Evolutionary conservation across 2,329 filamentous ascomycete species (phyloP), one percentile per base, ranked within the genome.

Genomic region (Pleoardoris graminearum): DNA sequence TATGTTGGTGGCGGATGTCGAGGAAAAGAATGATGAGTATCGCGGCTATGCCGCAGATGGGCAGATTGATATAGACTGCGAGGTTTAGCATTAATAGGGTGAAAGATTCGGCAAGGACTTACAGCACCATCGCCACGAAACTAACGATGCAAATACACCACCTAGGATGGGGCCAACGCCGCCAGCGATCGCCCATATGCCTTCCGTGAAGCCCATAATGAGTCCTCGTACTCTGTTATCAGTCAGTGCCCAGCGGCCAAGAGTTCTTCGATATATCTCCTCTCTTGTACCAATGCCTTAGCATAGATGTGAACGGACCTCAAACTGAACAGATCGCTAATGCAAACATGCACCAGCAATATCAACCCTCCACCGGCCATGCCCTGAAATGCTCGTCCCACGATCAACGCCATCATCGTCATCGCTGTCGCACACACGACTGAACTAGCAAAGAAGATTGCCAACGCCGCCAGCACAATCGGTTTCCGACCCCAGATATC

Each of bases 281-380:
- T 37, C 16, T n/a, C 7, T 7, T n/a, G 7, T n/a, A 16, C 17
- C 14, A 16, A n/a, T n/a, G 16, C n/a, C 16, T 37, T 19, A n/a
- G n/a, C n/a, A n/a, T n/a, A n/a, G n/a, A n/a, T n/a, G n/a, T n/a
- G 7, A 27, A 37, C 57, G 36, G 38, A 63, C 56, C 80, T 74
- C 71, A 86, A 76, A 41, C 80, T 83, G 70, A 87, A 87, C 48
- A 87, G 63, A 70, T 88, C 85, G 16, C 79, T 79, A 48, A 88
- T 85, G 53, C 77, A 80, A 52, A 88, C 86, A 66, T 85, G 85
- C 48, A 84, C 81, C 50, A 88, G 66, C 35, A 82, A 77, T 47
- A 87, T 79, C 33, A 87, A 72, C 0, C 85, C 85, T 41, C 85
- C 85, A 35, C 81, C 82, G 3, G 83, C 85, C n/a, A 81, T 73